Percentiles rank a stretch among this genome's conserved stretches.
phyloP scores from a whole-genome alignment of 805 yeast species.

The Hanseniaspora mollemarum region DNA sequence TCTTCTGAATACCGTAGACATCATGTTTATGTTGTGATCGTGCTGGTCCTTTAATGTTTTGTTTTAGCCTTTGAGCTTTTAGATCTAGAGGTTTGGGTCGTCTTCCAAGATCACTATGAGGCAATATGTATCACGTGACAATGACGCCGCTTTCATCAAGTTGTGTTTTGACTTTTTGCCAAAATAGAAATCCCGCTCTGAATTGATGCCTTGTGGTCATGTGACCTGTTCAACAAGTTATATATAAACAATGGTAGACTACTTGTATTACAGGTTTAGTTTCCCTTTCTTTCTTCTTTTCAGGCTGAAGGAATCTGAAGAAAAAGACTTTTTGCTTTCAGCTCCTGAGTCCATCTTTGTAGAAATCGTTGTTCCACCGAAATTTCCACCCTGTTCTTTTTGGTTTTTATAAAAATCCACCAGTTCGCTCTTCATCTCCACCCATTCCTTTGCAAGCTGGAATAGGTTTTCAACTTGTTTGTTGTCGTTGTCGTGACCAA shows the following conservation, averaged over 20 bases:
- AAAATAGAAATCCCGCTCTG: no score
- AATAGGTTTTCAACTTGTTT: background rate
- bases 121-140: no score
- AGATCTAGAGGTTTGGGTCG: no score
- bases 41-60: no score
- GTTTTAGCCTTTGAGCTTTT: no score
- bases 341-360: background rate
- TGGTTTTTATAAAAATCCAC: background rate
- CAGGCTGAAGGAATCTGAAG: background rate
- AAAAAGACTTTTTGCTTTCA: background rate
- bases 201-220: no score
- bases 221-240: no score
- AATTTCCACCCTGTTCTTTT: background rate
- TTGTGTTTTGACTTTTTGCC: no score
- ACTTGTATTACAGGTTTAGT: background rate
- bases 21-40: no score
- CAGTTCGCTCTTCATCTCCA: background rate
- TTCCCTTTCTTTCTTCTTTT: constrained; percentile 9
- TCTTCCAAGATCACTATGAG: no score
- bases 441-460: background rate
- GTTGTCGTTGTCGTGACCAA: background rate
- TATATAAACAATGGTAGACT: no score
- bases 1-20: background rate
- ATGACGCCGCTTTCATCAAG: no score
- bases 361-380: background rate